Evolutionary conservation across 192 early-diverging fungal genomes (phyloP), one percentile per base, ranked within the genome.

Genomic region (Umbelopsis isabellina): DNA sequence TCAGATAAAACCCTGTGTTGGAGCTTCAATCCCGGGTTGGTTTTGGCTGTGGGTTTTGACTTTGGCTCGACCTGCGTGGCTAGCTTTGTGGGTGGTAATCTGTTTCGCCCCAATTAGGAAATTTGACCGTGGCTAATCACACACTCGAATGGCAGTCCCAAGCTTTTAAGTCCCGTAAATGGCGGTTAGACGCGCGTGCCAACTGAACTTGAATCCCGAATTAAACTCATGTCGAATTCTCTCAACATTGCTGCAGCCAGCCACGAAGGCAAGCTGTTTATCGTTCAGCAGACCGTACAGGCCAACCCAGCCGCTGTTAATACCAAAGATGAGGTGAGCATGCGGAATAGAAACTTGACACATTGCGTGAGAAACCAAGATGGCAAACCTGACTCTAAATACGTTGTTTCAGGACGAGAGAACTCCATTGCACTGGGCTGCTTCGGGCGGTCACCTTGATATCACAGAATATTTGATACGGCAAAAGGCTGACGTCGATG

Each of bases 401-500:
- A 22, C 13, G 13, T 44, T 30, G 46, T 18, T 35, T 46, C 48
- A 81, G 72, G 85, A 87, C 49, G 78, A 80, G 46, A 61, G 85
- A 46, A 77, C 76, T 49, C 77, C 83, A 11, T 58, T 85, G 46
- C 84, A 86, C 71, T 85, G 84, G 86, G 85, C 83, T n/a, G 83
- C 89, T 0, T 91, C 93, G 10, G 94, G 92, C 68, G 89, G 86
- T 58, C 91, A 88, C 48, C 48, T 80, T 6, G 80, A 89, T 45
- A 78, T 95, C 51, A 79, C 92, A 0, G 68, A 85, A 66, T 90
- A 88, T 55, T 81, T 97, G 50, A 64, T 97, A 5, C 74, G 75
- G 8, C 82, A 87, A 35, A 86, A 85, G 21, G 89, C 87, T 15
- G 72, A 90, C 21, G 82, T 92, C 13, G 83, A 91, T 80, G 82